phyloP scores from a whole-genome alignment of 208 protist genomes.

The Crithidia sp. region DNA sequence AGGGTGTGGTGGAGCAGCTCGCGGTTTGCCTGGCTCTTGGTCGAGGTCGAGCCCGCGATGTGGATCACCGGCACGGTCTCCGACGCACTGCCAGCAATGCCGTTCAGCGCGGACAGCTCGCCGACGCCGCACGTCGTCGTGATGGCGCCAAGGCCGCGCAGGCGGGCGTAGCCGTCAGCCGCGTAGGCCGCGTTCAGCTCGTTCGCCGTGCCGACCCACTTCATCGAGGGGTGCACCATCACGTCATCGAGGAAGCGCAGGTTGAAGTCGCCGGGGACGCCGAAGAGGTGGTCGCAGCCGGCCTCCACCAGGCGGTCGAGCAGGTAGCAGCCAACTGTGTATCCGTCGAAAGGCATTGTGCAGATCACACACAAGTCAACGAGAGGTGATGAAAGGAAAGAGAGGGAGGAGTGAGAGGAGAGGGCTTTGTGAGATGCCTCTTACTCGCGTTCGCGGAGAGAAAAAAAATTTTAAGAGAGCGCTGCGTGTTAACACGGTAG shows the following conservation, averaged over 20 bases:
- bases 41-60: conserved; percentile 45
- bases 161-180: conserved; percentile 58
- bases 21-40: conserved; percentile 25
- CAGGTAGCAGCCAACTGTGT: conserved; percentile 65
- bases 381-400: neutral
- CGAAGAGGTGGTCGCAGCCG: conserved; percentile 58
- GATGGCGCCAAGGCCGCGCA: conserved; percentile 40
- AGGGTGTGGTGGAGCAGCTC: conserved; percentile 59
- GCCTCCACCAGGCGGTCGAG: conserved; percentile 52
- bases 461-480: no score
- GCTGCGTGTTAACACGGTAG: no score
- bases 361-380: neutral
- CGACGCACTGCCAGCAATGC: conserved; percentile 38
- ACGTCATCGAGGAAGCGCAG: conserved; percentile 71
- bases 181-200: conserved; percentile 70
- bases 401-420: neutral
- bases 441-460: no score
- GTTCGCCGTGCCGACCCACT: conserved; percentile 66
- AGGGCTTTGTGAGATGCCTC: neutral
- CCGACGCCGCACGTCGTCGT: conserved; percentile 61
- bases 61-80: conserved; percentile 62
- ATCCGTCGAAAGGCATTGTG: conserved; percentile 51
- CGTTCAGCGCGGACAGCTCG: conserved; percentile 56
- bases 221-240: conserved; percentile 42
- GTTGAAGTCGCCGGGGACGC: conserved; percentile 70